A percentile compares a stretch with the other conserved stretches of the same genome.
phyloP scores from a whole-genome alignment of 345 rosid genomes.

The Ricinus communis region DNA sequence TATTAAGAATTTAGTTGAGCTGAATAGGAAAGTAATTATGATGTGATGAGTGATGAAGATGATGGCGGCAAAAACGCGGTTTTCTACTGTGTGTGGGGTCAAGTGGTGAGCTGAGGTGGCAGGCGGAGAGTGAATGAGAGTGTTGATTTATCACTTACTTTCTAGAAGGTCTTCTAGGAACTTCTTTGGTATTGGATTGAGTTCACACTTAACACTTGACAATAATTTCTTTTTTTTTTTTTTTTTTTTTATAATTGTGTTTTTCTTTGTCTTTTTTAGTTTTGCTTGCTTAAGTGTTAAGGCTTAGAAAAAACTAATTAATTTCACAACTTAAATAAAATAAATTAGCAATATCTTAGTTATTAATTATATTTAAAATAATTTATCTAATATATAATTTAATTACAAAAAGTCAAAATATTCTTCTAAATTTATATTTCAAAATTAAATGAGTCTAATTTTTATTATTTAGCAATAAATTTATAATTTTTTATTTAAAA shows the following conservation, averaged over 20 bases:
- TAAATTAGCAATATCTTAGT: too few species aligned
- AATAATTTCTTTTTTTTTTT: neutral
- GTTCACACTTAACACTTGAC: constrained; percentile 24
- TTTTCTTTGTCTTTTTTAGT: neutral
- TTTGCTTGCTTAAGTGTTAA: constrained; percentile 25
- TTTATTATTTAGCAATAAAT: too few species aligned
- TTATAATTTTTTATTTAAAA: too few species aligned
- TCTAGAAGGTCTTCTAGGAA: constrained; percentile 34
- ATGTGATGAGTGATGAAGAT: constrained; percentile 11
- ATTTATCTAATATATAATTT: too few species aligned
- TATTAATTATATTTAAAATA: too few species aligned
- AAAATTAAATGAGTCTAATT: too few species aligned
- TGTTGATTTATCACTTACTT: neutral
- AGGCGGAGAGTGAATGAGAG: constrained; percentile 9
- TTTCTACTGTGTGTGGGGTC: constrained; percentile 4
- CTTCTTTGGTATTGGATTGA: neutral
- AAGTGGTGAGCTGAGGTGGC: constrained; percentile 23
- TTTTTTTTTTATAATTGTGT: neutral
- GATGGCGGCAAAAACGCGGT: constrained; percentile 45
- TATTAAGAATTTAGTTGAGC: neutral
- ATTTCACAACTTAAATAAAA: too few species aligned
- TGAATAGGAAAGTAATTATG: neutral
- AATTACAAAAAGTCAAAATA: too few species aligned
- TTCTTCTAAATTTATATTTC: too few species aligned
- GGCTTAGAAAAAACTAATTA: constrained; percentile 6